A percentile compares a stretch with the other conserved stretches of the same genome.
phyloP scores from a whole-genome alignment of 1,139 yeast species.

The Yamadazyma sp. region DNA sequence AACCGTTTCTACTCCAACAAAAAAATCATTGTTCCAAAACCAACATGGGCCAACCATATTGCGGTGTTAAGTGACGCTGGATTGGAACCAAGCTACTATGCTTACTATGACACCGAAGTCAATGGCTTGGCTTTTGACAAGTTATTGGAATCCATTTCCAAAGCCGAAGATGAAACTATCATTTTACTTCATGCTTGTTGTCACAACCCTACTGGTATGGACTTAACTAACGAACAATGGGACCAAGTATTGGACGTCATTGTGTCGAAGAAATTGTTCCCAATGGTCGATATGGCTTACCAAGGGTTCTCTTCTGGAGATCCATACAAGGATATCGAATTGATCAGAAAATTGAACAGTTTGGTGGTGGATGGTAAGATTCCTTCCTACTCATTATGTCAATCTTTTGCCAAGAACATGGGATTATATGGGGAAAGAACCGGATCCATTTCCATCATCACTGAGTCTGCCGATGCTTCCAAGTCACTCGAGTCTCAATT shows the following conservation, averaged over 20 bases:
- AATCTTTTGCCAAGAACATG: constrained; percentile 95
- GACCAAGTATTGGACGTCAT: constrained; percentile 60
- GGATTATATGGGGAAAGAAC: constrained; percentile 96
- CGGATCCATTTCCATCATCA: constrained; percentile 76
- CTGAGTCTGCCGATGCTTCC: constrained; percentile 45
- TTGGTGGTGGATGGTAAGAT: constrained; percentile 47
- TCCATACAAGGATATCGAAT: constrained; percentile 48
- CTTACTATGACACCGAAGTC: constrained; percentile 53
- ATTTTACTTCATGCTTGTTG: constrained; percentile 93
- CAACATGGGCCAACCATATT: constrained; percentile 77
- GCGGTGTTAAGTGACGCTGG: constrained; percentile 58
- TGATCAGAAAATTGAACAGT: constrained; percentile 50
- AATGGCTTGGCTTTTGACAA: constrained; percentile 56
- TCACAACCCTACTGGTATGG: constrained; percentile 97
- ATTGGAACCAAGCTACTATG: constrained; percentile 37
- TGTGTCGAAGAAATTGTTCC: constrained; percentile 63
- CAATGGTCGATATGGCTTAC: constrained; percentile 92
- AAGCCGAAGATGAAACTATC: constrained; percentile 54
- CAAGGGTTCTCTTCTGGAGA: constrained; percentile 94
- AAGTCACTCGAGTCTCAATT: constrained; percentile 71
- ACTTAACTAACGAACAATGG: constrained; percentile 89
- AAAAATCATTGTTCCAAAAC: constrained; percentile 59
- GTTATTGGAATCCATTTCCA: constrained; percentile 40
- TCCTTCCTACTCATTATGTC: constrained; percentile 68
- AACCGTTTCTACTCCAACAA: constrained; percentile 44